phyloP scores from a whole-genome alignment of 495 filamentous ascomycete species.

The Sporormia fimetaria region DNA sequence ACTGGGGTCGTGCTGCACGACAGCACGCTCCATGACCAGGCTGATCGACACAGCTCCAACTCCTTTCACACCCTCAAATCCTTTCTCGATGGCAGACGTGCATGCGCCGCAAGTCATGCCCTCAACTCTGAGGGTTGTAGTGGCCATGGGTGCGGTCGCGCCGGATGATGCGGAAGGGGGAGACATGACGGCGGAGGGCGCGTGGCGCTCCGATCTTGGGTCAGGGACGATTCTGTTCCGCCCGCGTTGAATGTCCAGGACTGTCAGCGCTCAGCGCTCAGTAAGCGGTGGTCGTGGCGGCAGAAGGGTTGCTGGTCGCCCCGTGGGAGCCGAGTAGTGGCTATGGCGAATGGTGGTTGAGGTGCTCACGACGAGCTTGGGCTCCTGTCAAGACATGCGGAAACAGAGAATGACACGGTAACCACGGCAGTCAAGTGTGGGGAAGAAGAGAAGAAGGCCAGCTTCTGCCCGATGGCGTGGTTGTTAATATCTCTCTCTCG shows the following conservation, averaged over 20 bases:
- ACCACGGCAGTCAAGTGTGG: neutral
- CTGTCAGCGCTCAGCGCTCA: too few species aligned
- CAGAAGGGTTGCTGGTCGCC: too few species aligned
- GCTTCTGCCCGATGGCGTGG: conserved; percentile 8
- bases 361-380: neutral
- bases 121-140: conserved; percentile 77
- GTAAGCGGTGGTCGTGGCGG: neutral
- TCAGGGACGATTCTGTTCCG: neutral
- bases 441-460: conserved; percentile 8
- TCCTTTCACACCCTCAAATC: conserved; percentile 69
- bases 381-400: conserved; percentile 1
- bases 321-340: too few species aligned
- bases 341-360: too few species aligned
- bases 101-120: conserved; percentile 96
- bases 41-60: conserved; percentile 78
- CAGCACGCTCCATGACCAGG: conserved; percentile 83
- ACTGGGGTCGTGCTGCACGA: conserved; percentile 75
- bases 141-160: conserved; percentile 55
- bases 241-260: too few species aligned
- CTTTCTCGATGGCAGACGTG: conserved; percentile 74
- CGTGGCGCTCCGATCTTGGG: neutral
- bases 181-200: conserved; percentile 3
- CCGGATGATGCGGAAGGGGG: conserved; percentile 1
- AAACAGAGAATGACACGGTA: too few species aligned
- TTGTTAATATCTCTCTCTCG: too few species aligned